Conservation (phyloP, 768 basidiomycete species). For the Boletus rex-veris region DNA sequence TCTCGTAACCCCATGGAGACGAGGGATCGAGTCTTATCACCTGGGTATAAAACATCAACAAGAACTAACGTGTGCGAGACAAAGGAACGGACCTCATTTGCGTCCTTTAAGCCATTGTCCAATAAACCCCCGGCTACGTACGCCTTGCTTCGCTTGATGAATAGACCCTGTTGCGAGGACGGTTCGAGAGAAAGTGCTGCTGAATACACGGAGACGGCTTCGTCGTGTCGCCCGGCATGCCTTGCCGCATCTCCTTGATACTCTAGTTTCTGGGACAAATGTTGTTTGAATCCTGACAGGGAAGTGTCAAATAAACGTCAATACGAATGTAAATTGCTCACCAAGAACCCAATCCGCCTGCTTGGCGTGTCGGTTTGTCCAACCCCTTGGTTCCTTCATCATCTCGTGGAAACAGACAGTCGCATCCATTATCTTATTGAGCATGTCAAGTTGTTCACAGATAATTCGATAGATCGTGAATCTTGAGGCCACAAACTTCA, state of each 20-base stretch:
- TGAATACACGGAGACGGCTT: constrained; percentile 4
- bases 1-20: neutral
- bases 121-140: neutral
- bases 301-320: neutral
- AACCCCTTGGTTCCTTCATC: neutral
- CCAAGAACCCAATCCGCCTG: neutral
- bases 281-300: neutral
- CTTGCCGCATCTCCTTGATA: neutral
- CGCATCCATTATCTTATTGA: neutral
- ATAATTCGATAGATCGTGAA: neutral
- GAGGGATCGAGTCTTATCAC: neutral
- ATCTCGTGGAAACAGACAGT: neutral
- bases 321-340: neutral
- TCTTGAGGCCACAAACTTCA: neutral
- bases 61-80: neutral
- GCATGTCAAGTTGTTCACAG: neutral
- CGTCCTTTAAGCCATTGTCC: constrained; percentile 1
- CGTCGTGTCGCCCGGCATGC: neutral
- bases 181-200: neutral
- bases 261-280: neutral
- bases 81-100: neutral
- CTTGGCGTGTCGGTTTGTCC: neutral
- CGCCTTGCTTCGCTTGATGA: constrained; percentile 10
- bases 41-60: neutral
- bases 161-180: neutral